phyloP scores from a whole-genome alignment of 2,329 filamentous ascomycete genomes.

The Phaeosphaeriaceae sp. region DNA sequence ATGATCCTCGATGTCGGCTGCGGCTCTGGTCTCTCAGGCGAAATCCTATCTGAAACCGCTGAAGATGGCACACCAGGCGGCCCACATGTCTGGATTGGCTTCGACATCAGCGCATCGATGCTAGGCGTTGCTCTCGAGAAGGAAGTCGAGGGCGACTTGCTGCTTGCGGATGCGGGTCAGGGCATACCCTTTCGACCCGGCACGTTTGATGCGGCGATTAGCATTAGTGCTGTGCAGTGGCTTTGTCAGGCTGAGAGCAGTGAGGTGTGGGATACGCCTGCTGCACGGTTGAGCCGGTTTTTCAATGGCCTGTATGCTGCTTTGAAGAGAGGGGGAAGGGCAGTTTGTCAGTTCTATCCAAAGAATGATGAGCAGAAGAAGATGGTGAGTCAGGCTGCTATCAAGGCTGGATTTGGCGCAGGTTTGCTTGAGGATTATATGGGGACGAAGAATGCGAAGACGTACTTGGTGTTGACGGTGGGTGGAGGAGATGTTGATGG shows the following conservation, averaged over 20 bases:
- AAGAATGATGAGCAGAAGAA: conserved; percentile 90
- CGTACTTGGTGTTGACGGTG: conserved; percentile 94
- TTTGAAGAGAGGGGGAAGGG: conserved; percentile 81
- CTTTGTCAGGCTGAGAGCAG: conserved; percentile 92
- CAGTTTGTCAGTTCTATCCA: conserved; percentile 97
- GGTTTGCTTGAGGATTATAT: conserved; percentile 94
- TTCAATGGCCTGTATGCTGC: conserved; percentile 92
- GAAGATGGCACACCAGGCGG: conserved; percentile 70
- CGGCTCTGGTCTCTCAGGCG: conserved; percentile 90
- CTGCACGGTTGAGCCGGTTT: conserved; percentile 80
- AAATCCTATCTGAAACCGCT: conserved; percentile 80
- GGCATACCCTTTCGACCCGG: conserved; percentile 93
- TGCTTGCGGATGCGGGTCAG: conserved; percentile 94
- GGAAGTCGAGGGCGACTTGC: conserved; percentile 90
- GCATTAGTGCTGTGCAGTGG: conserved; percentile 97
- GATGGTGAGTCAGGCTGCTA: conserved; percentile 90
- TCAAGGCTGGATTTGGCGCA: conserved; percentile 93
- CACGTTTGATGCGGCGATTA: conserved; percentile 92
- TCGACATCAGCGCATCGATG: conserved; percentile 97
- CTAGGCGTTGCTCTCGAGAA: conserved; percentile 90
- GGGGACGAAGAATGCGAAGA: conserved; percentile 93
- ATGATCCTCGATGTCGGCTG: conserved; percentile 97
- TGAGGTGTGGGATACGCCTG: conserved; percentile 71
- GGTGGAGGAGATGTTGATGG: conserved; percentile 68
- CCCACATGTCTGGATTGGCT: conserved; percentile 94